These are phyloP conservation scores for Pelargonium myrrhifolium DNA, from an alignment of 441 rosid species.

Conservation along the genomic window DNA sequence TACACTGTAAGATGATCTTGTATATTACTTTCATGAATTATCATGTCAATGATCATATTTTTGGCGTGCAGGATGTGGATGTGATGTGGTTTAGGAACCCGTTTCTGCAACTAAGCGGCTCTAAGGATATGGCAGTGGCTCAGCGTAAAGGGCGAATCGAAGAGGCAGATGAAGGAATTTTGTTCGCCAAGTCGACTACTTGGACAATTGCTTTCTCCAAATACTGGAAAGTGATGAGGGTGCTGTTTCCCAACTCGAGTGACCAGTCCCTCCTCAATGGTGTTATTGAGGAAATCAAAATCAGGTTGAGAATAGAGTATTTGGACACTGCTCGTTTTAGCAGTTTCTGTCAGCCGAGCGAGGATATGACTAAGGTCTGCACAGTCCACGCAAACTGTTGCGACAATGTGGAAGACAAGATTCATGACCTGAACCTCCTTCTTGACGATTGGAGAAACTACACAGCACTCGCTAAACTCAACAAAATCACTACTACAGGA, in stretches of 20 bases:
- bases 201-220: conserved; percentile 18
- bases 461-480: not conserved
- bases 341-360: conserved; percentile 24
- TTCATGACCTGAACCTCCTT: conserved; percentile 31
- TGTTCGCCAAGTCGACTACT: conserved; percentile 22
- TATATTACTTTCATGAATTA: not conserved
- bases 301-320: not conserved
- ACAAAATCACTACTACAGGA: too few species aligned
- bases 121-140: conserved; percentile 21
- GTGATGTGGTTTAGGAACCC: conserved; percentile 50
- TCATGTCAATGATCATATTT: not conserved
- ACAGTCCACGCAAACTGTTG: conserved; percentile 39
- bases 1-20: conserved; percentile 31
- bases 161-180: conserved; percentile 27
- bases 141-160: too few species aligned
- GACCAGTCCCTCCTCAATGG: conserved; percentile 26
- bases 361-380: conserved; percentile 19
- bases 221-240: conserved; percentile 22
- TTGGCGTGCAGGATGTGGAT: conserved; percentile 37
- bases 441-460: conserved; percentile 32
- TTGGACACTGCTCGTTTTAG: conserved; percentile 25
- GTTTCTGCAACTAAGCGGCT: conserved; percentile 9
- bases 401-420: conserved; percentile 25
- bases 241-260: conserved; percentile 25
- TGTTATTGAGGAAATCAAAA: too few species aligned